Evolutionary conservation across 1,284 basidiomycete species (phyloP).

Genomic region (Leucoagaricus sp.): DNA sequence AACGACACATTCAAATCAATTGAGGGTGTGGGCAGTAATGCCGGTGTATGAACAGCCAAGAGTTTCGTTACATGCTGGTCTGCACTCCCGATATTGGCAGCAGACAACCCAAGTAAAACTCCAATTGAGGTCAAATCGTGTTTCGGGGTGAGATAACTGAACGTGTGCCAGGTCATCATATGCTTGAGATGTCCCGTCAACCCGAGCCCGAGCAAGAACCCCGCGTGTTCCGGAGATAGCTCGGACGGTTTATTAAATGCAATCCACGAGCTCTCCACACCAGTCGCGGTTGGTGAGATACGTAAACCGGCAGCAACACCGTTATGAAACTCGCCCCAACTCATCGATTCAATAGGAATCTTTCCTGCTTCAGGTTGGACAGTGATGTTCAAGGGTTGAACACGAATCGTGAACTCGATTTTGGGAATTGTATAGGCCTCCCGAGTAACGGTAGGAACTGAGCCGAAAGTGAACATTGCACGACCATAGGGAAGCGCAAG

Average conservation of each 20-base stretch:
- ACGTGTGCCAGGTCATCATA: constrained; percentile 88
- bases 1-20: constrained; percentile 90
- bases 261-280: constrained; percentile 90
- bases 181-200: constrained; percentile 87
- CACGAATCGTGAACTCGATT: constrained; percentile 75
- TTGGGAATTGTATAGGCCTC: constrained; percentile 81
- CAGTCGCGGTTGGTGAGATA: constrained; percentile 74
- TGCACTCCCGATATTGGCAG: constrained; percentile 87
- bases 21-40: constrained; percentile 84
- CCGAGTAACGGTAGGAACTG: constrained; percentile 67
- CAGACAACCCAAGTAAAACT: constrained; percentile 88
- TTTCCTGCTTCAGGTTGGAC: constrained; percentile 67
- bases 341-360: constrained; percentile 67
- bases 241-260: constrained; percentile 89
- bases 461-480: constrained; percentile 86
- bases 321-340: constrained; percentile 98
- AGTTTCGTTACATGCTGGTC: constrained; percentile 90
- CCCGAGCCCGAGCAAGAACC: constrained; percentile 92
- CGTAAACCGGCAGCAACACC: constrained; percentile 92
- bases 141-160: constrained; percentile 91
- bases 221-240: constrained; percentile 89
- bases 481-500: constrained; percentile 84
- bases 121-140: constrained; percentile 95
- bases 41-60: constrained; percentile 90
- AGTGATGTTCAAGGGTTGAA: constrained; percentile 68